Evolutionary conservation across 495 filamentous ascomycete genomes (phyloP).

Genomic region (Parathielavia hyrcaniae): DNA sequence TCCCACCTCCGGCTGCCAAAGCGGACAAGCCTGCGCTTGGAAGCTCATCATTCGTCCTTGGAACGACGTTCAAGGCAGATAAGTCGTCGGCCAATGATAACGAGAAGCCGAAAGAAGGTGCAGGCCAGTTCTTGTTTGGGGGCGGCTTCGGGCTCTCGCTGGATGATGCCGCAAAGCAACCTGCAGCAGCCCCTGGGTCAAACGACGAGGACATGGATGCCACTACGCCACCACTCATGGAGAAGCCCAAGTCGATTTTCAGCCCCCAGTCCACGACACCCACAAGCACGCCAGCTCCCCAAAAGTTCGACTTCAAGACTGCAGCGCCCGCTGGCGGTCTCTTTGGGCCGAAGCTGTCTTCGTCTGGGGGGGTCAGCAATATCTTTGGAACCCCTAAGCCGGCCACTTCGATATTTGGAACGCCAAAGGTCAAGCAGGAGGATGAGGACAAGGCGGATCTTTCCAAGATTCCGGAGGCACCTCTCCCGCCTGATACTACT

Average conservation of each 20-base stretch:
- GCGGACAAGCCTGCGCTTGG: constrained; percentile 49
- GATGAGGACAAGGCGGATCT: constrained; percentile 31
- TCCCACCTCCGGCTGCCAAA: constrained; percentile 34
- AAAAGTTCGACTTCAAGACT: constrained; percentile 37
- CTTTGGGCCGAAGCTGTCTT: constrained; percentile 24
- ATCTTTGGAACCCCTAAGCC: constrained; percentile 25
- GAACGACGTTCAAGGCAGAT: constrained; percentile 76
- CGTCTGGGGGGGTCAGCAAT: constrained; percentile 12
- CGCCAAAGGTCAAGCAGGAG: constrained; percentile 38
- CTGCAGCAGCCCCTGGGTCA: constrained; percentile 37
- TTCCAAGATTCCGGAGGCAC: constrained; percentile 44
- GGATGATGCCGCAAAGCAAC: constrained; percentile 39
- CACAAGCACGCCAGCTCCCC: constrained; percentile 46
- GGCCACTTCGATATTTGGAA: constrained; percentile 16
- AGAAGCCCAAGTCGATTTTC: constrained; percentile 32
- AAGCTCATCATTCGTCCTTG: constrained; percentile 61
- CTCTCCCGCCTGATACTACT: constrained; percentile 71
- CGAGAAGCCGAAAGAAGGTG: constrained; percentile 43
- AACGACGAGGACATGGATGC: constrained; percentile 58
- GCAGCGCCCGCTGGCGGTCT: constrained; percentile 17
- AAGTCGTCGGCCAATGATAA: constrained; percentile 54
- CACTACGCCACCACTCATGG: constrained; percentile 31
- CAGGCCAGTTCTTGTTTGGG: constrained; percentile 49
- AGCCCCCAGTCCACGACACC: constrained; percentile 51
- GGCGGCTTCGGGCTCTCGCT: constrained; percentile 50